Evolutionary conservation across 495 filamentous ascomycete genomes (phyloP), one percentile per base, ranked within the genome.

Genomic region (Jackrogersella minutella): DNA sequence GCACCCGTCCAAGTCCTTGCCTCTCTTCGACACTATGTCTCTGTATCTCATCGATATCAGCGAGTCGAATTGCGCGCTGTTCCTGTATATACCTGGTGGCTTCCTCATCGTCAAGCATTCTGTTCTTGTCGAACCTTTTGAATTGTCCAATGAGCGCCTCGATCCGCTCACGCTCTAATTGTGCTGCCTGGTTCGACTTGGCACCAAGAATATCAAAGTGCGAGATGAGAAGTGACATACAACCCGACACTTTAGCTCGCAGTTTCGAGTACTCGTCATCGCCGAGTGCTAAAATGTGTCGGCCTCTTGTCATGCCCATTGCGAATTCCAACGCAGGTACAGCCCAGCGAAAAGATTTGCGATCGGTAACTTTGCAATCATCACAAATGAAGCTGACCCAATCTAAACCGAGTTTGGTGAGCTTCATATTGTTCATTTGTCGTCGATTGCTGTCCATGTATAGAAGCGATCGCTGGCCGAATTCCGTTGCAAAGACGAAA

Each of bases 121-220:
- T 84, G 33, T 89, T 90, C 53, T 91, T 84, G 67, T 93, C 88
- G 70, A 94, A 86, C 66, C 88, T 85, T 62, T 86, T 86, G 63
- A 91, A 82, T 60, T 91, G 87, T n/a, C 88, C 88, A 34, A 88
- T 84, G 24, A 94, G 81, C 19, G 86, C 81, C 71, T 97, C 93
- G 72, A 91, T 84, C 41, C 91, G 85, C 47, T 80, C 78, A 47
- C 73, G 74, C 79, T 98, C 95, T 8, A 92, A 88, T 74, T 97
- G 92, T 13, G 95, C 95, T 1, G 95, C 95, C 49, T 97, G 84
- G 10, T 88, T 97, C 19, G 92, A 96, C 68, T 93, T 85, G 47
- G 95, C 95, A 43, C 96, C 95, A 91, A 99, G 96, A 73, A 99
- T 97, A 79, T 99, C 95, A 68, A 99, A 98, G 74, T 99, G 95